Evolutionary conservation across 139 green algal species (phyloP).

Genomic region (Coelastrella sp.): DNA sequence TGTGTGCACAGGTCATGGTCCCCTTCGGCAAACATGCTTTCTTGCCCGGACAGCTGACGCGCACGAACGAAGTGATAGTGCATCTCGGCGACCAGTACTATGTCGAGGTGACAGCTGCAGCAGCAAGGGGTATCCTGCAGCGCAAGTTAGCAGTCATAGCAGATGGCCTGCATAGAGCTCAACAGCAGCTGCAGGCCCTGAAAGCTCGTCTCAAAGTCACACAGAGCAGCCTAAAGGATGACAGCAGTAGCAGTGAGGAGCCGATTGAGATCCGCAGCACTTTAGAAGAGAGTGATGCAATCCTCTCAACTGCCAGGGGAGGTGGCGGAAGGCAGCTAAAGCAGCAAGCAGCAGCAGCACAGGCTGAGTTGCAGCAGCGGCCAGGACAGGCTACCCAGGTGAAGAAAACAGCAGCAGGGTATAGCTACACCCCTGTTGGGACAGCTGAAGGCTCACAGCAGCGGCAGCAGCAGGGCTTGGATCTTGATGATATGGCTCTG

Average conservation of each 20-base stretch:
- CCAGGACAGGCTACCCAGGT: not conserved
- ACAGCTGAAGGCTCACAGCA: not conserved
- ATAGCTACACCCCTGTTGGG: conserved; percentile 26
- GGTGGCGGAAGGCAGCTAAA: not conserved
- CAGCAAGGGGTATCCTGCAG: conserved; percentile 52
- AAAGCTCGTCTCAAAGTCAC: conserved; percentile 40
- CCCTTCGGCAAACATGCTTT: conserved; percentile 66
- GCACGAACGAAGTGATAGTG: conserved; percentile 68
- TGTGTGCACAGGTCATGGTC: conserved; percentile 44
- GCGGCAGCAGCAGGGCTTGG: conserved; percentile 18
- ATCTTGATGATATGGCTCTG: conserved; percentile 48
- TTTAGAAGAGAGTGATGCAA: conserved; percentile 57
- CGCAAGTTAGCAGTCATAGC: conserved; percentile 32
- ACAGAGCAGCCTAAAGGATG: not conserved
- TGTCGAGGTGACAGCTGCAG: conserved; percentile 46
- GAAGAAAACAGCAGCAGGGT: conserved; percentile 34
- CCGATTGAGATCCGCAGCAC: conserved; percentile 59
- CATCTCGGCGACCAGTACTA: conserved; percentile 54
- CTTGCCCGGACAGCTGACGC: conserved; percentile 60
- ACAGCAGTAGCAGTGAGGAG: not conserved
- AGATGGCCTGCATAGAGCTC: conserved; percentile 24
- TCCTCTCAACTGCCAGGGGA: conserved; percentile 50
- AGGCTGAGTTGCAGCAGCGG: conserved; percentile 41
- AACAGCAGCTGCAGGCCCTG: conserved; percentile 46
- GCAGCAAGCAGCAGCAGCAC: not conserved